Base-by-base conservation (phyloP, 1,139 yeast genomes). In the Blastobotrys petasosporus region DNA sequence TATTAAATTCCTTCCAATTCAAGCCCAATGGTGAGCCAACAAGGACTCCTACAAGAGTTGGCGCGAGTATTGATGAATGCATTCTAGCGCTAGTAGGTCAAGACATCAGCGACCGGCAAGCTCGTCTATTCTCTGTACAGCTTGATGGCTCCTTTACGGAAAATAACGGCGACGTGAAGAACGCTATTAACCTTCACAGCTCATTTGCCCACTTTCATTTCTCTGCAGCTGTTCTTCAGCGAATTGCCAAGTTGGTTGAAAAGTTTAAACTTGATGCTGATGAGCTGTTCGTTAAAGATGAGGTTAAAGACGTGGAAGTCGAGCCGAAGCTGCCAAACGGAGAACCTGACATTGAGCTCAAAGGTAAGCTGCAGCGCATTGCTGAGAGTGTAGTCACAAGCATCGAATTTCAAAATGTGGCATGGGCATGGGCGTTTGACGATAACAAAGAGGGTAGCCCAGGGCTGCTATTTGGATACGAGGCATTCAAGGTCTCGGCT, bases 401-500 rank as follows among this genome's bases (percentile, higher is more conserved):
- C 11, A 11, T 12, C n/a, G 42, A 13, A 12, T 34, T 88, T 0
- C 76, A 80, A 54, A 79, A 82, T 54, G 73, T 84, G 51, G 83
- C 94, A 56, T 51, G 82, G 32, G 95, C 94, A 0, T 85, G 94
- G 88, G 61, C 86, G 5, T 83, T 83, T 59, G 73, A 71, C 16
- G 62, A 63, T n/a, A 59, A 58, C 0, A 68, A 68, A 30, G 32
- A 33, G 23, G 44, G 39, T 23, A 39, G 12, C 9, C 51, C 53
- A 1, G 96, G 95, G 15, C 59, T 85, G n/a, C 79, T 84, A 37
- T 53, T 79, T 39, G 96, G 96, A 0, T 86, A 85, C 45, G 85
- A 84, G 51, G 66, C 48, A 7, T 52, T 61, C 25, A 54, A 56
- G 4, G 48, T 60, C 12, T 48, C 49, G 6, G 51, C 58, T 3